Percentiles rank a stretch among this genome's conserved stretches.
phyloP scores from a whole-genome alignment of 345 rosid genomes.

The Hirschfeldia incana region DNA sequence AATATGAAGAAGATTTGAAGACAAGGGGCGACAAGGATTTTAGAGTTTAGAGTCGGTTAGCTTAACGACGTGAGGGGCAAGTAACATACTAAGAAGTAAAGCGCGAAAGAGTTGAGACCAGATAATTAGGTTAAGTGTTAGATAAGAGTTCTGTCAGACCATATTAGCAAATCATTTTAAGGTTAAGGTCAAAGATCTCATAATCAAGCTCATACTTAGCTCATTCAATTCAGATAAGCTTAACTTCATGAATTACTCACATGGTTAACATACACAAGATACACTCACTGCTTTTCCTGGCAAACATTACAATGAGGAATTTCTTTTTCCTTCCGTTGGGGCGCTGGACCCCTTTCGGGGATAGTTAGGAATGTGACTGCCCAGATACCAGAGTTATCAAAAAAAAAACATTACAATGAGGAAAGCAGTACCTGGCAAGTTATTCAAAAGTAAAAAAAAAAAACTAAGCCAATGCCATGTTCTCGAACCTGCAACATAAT shows the following conservation, averaged over 20 bases:
- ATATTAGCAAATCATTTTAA: not conserved
- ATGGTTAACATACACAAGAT: not conserved
- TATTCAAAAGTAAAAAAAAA: slow-evolving; percentile 17
- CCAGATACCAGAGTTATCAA: too few relatives aligned
- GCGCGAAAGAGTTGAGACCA: not conserved
- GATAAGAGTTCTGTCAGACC: not conserved
- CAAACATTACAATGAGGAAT: slow-evolving; percentile 20
- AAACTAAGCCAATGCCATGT: slow-evolving; percentile 31
- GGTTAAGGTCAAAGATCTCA: not conserved
- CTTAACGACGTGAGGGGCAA: not conserved
- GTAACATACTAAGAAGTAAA: not conserved
- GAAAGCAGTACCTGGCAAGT: slow-evolving; percentile 13
- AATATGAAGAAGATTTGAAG: too few relatives aligned
- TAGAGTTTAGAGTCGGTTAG: too few relatives aligned
- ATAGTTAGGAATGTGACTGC: too few relatives aligned
- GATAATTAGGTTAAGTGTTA: not conserved
- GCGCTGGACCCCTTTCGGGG: too few relatives aligned
- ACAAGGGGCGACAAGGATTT: too few relatives aligned
- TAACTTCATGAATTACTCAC: not conserved
- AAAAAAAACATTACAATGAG: slow-evolving; percentile 23
- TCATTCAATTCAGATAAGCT: not conserved
- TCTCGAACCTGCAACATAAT: slow-evolving; percentile 24
- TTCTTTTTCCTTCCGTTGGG: too few relatives aligned
- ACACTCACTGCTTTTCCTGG: not conserved
- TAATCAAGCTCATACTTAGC: not conserved